Conservation (phyloP, 2,329 filamentous ascomycete species). For the Fusarium pseudonygamai region DNA sequence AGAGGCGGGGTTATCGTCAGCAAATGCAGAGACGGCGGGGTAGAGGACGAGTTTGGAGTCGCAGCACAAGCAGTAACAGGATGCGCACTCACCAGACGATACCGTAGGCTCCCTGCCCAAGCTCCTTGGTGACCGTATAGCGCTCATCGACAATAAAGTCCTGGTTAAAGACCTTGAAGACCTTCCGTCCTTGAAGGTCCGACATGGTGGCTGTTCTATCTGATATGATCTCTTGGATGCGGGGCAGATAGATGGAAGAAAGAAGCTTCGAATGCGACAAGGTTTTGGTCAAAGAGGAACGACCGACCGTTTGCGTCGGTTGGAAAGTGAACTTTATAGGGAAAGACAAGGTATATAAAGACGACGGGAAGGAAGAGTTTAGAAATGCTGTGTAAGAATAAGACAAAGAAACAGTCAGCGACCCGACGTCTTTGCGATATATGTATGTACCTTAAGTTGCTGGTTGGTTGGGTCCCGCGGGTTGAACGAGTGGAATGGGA, state of each 20-base stretch:
- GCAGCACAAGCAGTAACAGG: conserved; percentile 12
- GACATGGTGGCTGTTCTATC: conserved; percentile 45
- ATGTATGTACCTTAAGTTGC: conserved; percentile 41
- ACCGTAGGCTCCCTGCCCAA: conserved; percentile 97
- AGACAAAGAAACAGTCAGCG: conserved; percentile 33
- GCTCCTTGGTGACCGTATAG: conserved; percentile 98
- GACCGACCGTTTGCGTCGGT: neutral
- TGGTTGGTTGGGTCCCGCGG: conserved; percentile 33
- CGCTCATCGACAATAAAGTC: conserved; percentile 98
- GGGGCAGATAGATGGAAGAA: conserved; percentile 18
- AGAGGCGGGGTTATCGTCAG: conserved; percentile 43
- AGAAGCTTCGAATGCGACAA: conserved; percentile 24
- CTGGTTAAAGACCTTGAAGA: conserved; percentile 99
- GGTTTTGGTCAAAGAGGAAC: neutral
- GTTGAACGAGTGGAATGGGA: conserved; percentile 29
- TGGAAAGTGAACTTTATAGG: neutral
- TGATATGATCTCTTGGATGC: conserved; percentile 3
- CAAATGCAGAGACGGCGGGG: conserved; percentile 43
- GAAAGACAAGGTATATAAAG: neutral
- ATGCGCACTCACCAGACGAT: conserved; percentile 85
- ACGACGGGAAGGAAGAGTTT: neutral
- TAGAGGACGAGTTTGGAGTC: conserved; percentile 30
- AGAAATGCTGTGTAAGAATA: conserved; percentile 15
- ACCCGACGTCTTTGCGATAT: conserved; percentile 35
- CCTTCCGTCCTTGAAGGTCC: conserved; percentile 72